Base-by-base conservation (phyloP, 768 basidiomycete genomes). In the Boletus eberwhitei region DNA sequence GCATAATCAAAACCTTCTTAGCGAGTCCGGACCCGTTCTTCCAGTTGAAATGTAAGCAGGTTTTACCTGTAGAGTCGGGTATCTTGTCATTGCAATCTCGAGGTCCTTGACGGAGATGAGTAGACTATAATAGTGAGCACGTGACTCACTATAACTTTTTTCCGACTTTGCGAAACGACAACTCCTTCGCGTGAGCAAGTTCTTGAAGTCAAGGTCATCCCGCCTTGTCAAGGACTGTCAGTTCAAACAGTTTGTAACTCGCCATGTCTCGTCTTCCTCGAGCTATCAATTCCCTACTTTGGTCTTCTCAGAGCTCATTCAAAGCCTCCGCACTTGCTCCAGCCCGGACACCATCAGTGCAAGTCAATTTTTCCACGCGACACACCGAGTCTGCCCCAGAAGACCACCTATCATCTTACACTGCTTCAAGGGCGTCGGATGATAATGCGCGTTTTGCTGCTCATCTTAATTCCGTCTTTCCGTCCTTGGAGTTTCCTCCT, bases 401-500 rank as follows among this genome's bases (percentile, higher is more conserved):
- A 46, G 50, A 55, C 38, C 34, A 21, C 19, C 17, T n/a, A 37
- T 50, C 52, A 11, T 37, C 55, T 26, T 19, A 57, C 41, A 41
- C 42, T 9, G 13, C 51, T 35, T 35, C 51, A 26, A 41, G 43
- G 29, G 17, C 8, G 24, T 53, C 56, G 42, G 56, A 50, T 40
- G 59, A 54, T 37, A 60, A 66, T 14, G 46, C 66, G 12, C 64
- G 53, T 39, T 72, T 84, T 39, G 68, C 78, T 26, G 72, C 78
- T 34, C 86, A 92, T 67, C 75, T 90, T 36, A 77, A 83, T 61
- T 73, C 76, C 34, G 72, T 88, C 49, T 90, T 90, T 60, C 70
- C 79, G 5, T 80, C 85, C 14, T 74, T 93, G 45, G 73, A 80
- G 46, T 93, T 93, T 68, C 82, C 87, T 13, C 75, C 77, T 5